These are phyloP conservation scores for Cystobasidiaceae sp. DNA, from an alignment of 1,284 basidiomycete genomes.

Conservation along the genomic window DNA sequence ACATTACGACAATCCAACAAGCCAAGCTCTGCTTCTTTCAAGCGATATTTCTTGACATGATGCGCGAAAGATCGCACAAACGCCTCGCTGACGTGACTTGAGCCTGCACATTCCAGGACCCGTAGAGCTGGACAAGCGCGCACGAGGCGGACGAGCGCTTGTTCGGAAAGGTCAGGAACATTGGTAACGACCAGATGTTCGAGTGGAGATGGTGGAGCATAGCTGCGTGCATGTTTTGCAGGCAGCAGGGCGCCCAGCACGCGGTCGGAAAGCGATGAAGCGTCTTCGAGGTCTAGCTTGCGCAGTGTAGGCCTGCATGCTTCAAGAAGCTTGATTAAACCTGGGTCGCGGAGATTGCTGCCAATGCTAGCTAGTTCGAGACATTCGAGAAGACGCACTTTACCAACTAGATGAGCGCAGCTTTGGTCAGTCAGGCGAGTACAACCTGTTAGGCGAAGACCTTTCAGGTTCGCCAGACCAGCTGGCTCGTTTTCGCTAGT, in stretches of 20 bases:
- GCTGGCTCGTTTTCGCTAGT: neutral
- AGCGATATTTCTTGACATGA: slow-evolving; percentile 12
- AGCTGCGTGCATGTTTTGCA: neutral
- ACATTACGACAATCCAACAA: slow-evolving; percentile 20
- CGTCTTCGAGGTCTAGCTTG: slow-evolving; percentile 25
- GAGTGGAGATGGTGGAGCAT: neutral
- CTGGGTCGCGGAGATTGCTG: slow-evolving; percentile 12
- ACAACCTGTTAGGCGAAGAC: slow-evolving; percentile 10
- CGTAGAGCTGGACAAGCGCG: slow-evolving; percentile 4
- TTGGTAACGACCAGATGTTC: slow-evolving; percentile 21
- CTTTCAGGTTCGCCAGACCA: neutral
- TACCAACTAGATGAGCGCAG: slow-evolving; percentile 8
- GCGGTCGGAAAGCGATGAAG: slow-evolving; percentile 12
- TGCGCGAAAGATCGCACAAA: slow-evolving; percentile 6
- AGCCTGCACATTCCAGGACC: slow-evolving; percentile 3
- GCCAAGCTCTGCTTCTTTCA: slow-evolving; percentile 10
- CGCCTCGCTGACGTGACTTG: slow-evolving; percentile 4
- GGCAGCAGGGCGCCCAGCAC: slow-evolving; percentile 7
- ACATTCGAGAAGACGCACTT: neutral
- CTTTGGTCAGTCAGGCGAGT: slow-evolving; percentile 12
- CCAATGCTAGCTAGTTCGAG: slow-evolving; percentile 28
- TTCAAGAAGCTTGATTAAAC: slow-evolving; percentile 21
- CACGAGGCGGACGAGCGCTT: slow-evolving; percentile 11
- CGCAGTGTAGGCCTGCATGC: slow-evolving; percentile 6
- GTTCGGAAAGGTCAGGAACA: slow-evolving; percentile 23